Evolutionary conservation across 192 early-diverging fungal species (phyloP).

Genomic region (Borealophlyctis nickersoniae): DNA sequence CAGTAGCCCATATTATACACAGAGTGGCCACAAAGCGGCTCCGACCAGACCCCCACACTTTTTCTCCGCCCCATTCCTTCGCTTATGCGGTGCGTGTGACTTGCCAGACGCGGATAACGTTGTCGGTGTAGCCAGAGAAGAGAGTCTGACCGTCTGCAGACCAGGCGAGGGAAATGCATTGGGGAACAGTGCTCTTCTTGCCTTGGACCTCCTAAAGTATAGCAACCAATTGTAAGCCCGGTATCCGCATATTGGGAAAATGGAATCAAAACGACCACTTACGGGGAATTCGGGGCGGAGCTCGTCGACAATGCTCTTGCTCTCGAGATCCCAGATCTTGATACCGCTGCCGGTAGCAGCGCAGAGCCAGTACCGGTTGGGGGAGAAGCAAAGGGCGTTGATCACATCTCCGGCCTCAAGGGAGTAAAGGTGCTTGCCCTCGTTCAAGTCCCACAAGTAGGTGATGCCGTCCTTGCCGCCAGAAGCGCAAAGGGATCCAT

Average conservation of each 20-base stretch:
- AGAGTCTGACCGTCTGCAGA: conserved; percentile 96
- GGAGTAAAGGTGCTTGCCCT: conserved; percentile 99
- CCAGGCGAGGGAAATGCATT: conserved; percentile 97
- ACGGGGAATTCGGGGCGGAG: conserved; percentile 42
- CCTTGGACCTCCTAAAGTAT: conserved; percentile 37
- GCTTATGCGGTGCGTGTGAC: conserved; percentile 34
- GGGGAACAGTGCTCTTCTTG: conserved; percentile 74
- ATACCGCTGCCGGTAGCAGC: conserved; percentile 92
- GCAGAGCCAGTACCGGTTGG: conserved; percentile 99
- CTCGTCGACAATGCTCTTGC: conserved; percentile 96
- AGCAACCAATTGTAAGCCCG: too few relatives aligned
- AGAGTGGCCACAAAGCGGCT: too few relatives aligned
- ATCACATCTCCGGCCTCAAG: conserved; percentile 93
- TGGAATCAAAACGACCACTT: not conserved
- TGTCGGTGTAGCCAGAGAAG: conserved; percentile 98
- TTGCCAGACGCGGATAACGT: conserved; percentile 62
- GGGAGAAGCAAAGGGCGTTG: conserved; percentile 98
- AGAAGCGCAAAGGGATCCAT: conserved; percentile 99
- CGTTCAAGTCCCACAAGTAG: conserved; percentile 99
- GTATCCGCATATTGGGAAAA: too few relatives aligned
- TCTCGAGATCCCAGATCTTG: conserved; percentile 99
- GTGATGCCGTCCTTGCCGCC: conserved; percentile 98
- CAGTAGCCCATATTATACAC: too few relatives aligned
- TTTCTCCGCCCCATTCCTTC: too few relatives aligned
- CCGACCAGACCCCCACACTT: too few relatives aligned